Conservation (phyloP, 192 early-diverging fungal genomes). For the Mycoemilia scoparia region DNA sequence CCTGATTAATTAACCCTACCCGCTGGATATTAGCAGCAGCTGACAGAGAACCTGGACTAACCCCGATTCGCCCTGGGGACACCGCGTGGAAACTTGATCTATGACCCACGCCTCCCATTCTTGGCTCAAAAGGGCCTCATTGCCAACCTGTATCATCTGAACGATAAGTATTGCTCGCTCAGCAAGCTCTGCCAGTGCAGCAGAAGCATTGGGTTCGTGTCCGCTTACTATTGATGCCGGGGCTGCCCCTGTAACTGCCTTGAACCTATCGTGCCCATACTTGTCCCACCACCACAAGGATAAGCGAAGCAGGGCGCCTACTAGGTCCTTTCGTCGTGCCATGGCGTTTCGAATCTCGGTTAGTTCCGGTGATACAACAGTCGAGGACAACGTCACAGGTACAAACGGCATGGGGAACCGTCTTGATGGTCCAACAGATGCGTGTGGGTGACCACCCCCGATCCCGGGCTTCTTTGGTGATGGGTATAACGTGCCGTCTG, state of each 20-base stretch:
- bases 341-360: conserved; percentile 10
- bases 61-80: too few species aligned
- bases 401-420: conserved; percentile 18
- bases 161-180: conserved; percentile 24
- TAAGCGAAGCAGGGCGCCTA: conserved; percentile 20
- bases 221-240: conserved; percentile 13
- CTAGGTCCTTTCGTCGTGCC: conserved; percentile 6
- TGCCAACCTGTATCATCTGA: conserved; percentile 20
- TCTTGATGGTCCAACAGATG: conserved; percentile 4
- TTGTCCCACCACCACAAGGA: conserved; percentile 18
- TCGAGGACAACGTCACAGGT: conserved; percentile 7
- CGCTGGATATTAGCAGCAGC: too few species aligned
- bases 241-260: conserved; percentile 1
- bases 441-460: neutral
- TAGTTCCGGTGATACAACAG: conserved; percentile 9
- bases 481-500: conserved; percentile 1
- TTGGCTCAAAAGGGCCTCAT: conserved; percentile 21
- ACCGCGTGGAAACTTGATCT: too few species aligned
- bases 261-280: conserved; percentile 7
- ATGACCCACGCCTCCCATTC: too few species aligned
- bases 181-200: conserved; percentile 18
- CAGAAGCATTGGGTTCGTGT: too few species aligned
- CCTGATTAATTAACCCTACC: too few species aligned
- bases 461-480: neutral
- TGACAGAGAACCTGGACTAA: too few species aligned